Base-by-base conservation (phyloP, 2,329 filamentous ascomycete species). In the Aspergillus versicolor region DNA sequence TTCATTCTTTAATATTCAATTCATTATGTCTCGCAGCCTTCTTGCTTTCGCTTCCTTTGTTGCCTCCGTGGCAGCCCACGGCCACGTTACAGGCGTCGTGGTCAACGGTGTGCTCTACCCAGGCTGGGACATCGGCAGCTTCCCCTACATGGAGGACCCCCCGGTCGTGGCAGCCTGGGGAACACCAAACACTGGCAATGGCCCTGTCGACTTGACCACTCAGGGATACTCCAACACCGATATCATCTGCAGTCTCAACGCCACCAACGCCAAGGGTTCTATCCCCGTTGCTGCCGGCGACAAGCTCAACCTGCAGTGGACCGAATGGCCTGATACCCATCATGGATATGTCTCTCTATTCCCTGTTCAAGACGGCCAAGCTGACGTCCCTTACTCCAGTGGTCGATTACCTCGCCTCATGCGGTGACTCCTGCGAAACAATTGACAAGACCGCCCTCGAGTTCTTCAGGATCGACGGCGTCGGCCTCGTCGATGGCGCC, bases 381-480 rank as follows among this genome's bases (percentile, higher is more conserved):
- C 17, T 21, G 21, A 21, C n/a, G 0, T 21, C 19, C 41, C 12
- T 12, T 21, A 43, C 22, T 1, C 84, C 85, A 5, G 79, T 88
- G 60, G 76, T 88, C 58, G 80, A 81, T 70, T 88, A 87, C 74
- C 75, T 87, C 6, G 85, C 85, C 40, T 76, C 76, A 55, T 84
- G 82, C 69, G 70, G 77, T 46, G 81, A 78, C 32, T 77, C 82
- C 65, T 86, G 82, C 67, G 75, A 78, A 41, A 69, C 70, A 0
- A 81, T 79, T 57, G 78, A 82, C 67, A 81, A 82, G 67, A 73
- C 69, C 0, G 66, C 73, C 3, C 76, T 86, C 38, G 69, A 80
- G 60, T 87, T 81, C 72, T 83, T 85, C 79, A 88, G 88, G 78
- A 85, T 88, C 56, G 78, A 80, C 41, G 79, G 77, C 34, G 75